Conservation (phyloP, 352 stramenopile genomes). For the Elongisporangium senticosum region DNA sequence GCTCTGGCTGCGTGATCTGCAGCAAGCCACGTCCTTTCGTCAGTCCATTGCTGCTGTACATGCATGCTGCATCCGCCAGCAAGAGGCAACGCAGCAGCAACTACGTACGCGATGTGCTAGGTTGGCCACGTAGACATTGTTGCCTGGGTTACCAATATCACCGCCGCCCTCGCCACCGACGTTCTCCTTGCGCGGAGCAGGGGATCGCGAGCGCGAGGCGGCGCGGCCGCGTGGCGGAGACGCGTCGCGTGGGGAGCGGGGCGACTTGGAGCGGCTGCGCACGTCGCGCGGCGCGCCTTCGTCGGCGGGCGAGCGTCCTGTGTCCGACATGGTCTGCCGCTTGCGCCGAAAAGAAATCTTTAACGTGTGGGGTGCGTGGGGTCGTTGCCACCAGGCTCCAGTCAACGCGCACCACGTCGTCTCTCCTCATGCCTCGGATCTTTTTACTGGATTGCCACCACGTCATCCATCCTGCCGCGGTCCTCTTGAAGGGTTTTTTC, state of each 20-base stretch:
- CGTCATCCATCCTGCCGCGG: not conserved
- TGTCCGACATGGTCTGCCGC: constrained; percentile 25
- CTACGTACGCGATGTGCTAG: constrained; percentile 41
- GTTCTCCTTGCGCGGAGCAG: constrained; percentile 14
- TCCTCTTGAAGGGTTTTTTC: not conserved
- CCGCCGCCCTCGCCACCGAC: constrained; percentile 7
- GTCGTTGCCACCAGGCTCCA: constrained; percentile 17
- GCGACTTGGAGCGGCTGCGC: constrained; percentile 17
- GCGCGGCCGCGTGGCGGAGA: constrained; percentile 6
- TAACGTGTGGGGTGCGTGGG: constrained; percentile 4
- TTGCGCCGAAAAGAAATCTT: constrained; percentile 5
- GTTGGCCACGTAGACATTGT: constrained; percentile 82
- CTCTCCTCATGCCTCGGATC: not conserved
- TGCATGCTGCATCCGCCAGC: not conserved
- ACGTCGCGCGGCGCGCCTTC: constrained; percentile 7
- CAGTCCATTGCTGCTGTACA: not conserved
- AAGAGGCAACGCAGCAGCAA: not conserved
- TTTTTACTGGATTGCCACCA: not conserved
- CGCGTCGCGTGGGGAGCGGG: constrained; percentile 4
- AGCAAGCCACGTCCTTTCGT: not conserved
- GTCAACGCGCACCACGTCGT: constrained; percentile 7
- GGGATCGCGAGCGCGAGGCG: constrained; percentile 41
- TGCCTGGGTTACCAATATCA: constrained; percentile 48
- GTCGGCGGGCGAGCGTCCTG: constrained; percentile 17
- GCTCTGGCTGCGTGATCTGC: constrained; percentile 39